Percentiles rank a stretch among this genome's conserved stretches.
Evolutionary conservation across 257 asterid genomes (phyloP).

Genomic region (Ajuga chamaepitys): DNA sequence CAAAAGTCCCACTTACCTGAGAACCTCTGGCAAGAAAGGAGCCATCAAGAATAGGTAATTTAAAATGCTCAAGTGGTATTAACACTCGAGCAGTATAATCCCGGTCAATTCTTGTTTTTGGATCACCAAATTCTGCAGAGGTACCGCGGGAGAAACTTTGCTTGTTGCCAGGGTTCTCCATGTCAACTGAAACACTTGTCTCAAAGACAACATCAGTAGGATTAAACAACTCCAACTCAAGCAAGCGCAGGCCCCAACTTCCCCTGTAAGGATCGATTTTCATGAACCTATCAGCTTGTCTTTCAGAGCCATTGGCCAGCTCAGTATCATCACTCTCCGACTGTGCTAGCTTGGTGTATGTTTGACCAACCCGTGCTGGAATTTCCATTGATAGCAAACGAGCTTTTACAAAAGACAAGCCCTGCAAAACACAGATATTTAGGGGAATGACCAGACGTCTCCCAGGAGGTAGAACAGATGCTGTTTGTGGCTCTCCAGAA

Average conservation of each 20-base stretch:
- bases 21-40: conserved; percentile 60
- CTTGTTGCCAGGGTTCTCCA: conserved; percentile 40
- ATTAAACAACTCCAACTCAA: conserved; percentile 87
- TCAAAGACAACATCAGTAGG: conserved; percentile 96
- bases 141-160: conserved; percentile 23
- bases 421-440: conserved; percentile 77
- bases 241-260: conserved; percentile 99
- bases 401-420: conserved; percentile 84
- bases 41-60: conserved; percentile 88
- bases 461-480: conserved; percentile 68
- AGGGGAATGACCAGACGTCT: conserved; percentile 85
- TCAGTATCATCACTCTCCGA: conserved; percentile 27
- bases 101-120: conserved; percentile 92
- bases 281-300: conserved; percentile 67
- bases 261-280: conserved; percentile 98
- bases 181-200: conserved; percentile 77
- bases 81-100: conserved; percentile 90
- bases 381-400: conserved; percentile 97
- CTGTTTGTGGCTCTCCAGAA: conserved; percentile 40
- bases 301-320: conserved; percentile 40
- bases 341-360: conserved; percentile 36
- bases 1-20: conserved; percentile 30
- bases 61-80: conserved; percentile 93
- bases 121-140: conserved; percentile 47
- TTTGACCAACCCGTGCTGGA: conserved; percentile 84